phyloP scores from a whole-genome alignment of 2,329 filamentous ascomycete species.

The Hysterium pulicare region DNA sequence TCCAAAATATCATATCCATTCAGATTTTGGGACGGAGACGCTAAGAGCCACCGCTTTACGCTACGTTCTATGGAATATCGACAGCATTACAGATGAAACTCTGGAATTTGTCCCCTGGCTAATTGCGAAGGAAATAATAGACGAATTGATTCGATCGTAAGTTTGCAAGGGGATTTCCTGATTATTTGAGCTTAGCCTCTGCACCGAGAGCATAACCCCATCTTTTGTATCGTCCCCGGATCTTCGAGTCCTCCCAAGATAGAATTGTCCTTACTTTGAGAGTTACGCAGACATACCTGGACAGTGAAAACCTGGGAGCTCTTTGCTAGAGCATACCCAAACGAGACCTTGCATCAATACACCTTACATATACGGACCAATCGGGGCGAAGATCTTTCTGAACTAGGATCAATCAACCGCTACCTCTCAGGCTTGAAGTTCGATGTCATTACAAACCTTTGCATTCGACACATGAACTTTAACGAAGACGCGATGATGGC shows the following conservation, averaged over 20 bases:
- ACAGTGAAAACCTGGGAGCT: conserved; percentile 1
- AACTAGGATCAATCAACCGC: background rate
- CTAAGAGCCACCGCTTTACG: background rate
- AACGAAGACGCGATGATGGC: background rate
- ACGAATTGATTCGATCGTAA: background rate
- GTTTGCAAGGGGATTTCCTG: too few relatives aligned
- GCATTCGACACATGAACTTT: background rate
- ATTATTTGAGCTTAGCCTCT: too few relatives aligned
- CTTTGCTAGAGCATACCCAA: background rate
- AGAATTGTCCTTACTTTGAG: background rate
- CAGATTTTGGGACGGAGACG: background rate
- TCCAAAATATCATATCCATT: background rate
- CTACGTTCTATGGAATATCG: background rate
- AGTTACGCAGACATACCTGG: background rate
- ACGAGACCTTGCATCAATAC: background rate
- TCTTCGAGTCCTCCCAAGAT: too few relatives aligned
- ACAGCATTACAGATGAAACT: background rate
- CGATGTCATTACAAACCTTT: conserved; percentile 1
- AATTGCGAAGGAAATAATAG: background rate
- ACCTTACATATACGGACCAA: background rate
- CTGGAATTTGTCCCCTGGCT: background rate
- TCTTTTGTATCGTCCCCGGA: too few relatives aligned
- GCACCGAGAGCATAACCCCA: too few relatives aligned
- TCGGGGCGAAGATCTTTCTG: background rate
- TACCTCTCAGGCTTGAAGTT: background rate